A percentile compares a stretch with the other conserved stretches of the same genome.
phyloP scores from a whole-genome alignment of 225 moss, liverwort and hornwort genomes.

The Marchantia polymorpha region DNA sequence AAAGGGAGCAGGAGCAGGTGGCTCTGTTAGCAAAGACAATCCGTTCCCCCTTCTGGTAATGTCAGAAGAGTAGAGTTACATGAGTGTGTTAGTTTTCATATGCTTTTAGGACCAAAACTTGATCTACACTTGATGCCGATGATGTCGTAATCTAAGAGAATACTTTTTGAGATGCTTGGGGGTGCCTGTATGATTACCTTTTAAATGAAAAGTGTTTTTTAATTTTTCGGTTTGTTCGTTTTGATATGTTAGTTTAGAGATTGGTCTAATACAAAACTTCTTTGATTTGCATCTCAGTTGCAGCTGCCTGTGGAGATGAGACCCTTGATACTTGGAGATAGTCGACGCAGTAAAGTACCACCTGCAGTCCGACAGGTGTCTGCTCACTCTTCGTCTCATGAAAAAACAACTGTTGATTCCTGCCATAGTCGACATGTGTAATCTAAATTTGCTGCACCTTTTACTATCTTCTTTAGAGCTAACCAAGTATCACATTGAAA shows the following conservation, averaged over 20 bases:
- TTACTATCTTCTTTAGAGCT: too few species aligned
- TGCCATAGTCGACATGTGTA: too few species aligned
- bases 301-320: conserved; percentile 75
- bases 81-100: too few species aligned
- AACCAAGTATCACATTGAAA: too few species aligned
- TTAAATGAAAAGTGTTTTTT: too few species aligned
- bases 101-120: too few species aligned
- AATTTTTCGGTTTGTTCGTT: too few species aligned
- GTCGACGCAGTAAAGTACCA: conserved; percentile 79
- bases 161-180: not conserved
- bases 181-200: not conserved
- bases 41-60: conserved; percentile 71
- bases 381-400: not conserved
- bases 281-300: conserved; percentile 36
- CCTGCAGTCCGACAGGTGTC: conserved; percentile 89
- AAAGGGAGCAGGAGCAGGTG: conserved; percentile 24
- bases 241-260: not conserved
- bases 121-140: not conserved
- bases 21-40: conserved; percentile 36
- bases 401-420: too few species aligned
- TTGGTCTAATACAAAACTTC: not conserved
- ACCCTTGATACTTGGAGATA: conserved; percentile 62
- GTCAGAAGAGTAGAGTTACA: not conserved
- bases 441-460: too few species aligned
- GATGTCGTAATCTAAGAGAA: not conserved